These are phyloP conservation scores for Mortierella antarctica DNA, from an alignment of 192 early-diverging fungal genomes.

Conservation along the genomic window DNA sequence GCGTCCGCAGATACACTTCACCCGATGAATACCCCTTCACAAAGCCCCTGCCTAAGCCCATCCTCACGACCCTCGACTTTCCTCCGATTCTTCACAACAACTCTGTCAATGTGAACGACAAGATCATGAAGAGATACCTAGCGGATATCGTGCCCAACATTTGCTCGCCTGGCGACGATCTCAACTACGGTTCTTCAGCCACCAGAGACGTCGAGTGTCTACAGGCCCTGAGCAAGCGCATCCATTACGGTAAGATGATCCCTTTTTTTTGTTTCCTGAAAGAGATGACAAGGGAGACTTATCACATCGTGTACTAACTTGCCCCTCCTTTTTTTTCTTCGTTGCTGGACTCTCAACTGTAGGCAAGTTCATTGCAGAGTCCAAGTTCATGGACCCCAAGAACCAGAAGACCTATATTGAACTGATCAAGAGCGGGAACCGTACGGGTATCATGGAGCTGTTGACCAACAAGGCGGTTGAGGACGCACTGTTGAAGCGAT, in stretches of 20 bases:
- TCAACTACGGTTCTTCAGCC: constrained; percentile 93
- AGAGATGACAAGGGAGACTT: not conserved
- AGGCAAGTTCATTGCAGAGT: constrained; percentile 97
- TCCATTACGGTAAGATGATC: constrained; percentile 86
- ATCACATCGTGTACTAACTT: not conserved
- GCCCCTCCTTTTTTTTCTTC: not conserved
- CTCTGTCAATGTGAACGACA: constrained; percentile 87
- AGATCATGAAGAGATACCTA: constrained; percentile 86
- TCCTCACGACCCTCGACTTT: constrained; percentile 86
- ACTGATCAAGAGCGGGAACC: constrained; percentile 78
- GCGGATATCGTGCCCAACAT: constrained; percentile 84
- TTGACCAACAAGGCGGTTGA: constrained; percentile 93
- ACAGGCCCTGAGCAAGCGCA: constrained; percentile 90
- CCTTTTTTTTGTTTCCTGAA: constrained; percentile 7
- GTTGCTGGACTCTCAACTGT: not conserved
- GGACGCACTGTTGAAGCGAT: constrained; percentile 78
- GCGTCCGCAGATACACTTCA: constrained; percentile 49
- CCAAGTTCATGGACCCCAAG: constrained; percentile 90
- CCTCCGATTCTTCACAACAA: constrained; percentile 80
- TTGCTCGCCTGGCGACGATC: constrained; percentile 81
- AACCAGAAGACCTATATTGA: constrained; percentile 81
- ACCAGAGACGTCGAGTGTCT: constrained; percentile 94
- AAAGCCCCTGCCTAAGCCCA: constrained; percentile 79
- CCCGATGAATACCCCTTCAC: constrained; percentile 99
- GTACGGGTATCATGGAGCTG: constrained; percentile 81